Base-by-base conservation (phyloP, 2,329 filamentous ascomycete genomes). In the Hymenoscyphus infarciens region DNA sequence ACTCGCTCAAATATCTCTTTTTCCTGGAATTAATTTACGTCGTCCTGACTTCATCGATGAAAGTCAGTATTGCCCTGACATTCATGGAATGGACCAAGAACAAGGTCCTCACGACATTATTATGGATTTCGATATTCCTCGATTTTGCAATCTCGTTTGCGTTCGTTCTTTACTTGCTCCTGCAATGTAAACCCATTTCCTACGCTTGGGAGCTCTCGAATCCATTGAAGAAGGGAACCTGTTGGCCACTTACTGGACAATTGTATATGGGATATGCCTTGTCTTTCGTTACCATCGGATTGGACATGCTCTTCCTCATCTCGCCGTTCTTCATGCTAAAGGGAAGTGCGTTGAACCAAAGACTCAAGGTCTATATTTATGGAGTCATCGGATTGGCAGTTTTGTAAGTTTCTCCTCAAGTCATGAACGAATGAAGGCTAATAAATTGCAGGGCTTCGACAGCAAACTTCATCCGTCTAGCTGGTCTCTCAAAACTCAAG, bases 301-400 rank as follows among this genome's bases (percentile, higher is more conserved):
- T 69, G 27, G 67, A 69, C 22, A 67, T 68, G 64, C 61, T 69
- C 15, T 66, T 93, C 49, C 80, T 89, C 80, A 95, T 92, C 66
- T 97, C 96, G 92, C 94, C 97, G 72, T 88, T 85, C 86, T 96
- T 96, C 87, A 98, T 92, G 77, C 85, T 85, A 5, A 61, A 61
- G 19, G 61, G 59, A 25, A 56, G 55, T 22, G 55, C 53, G n/a
- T 22, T 63, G 5, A 63, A 62, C 38, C 31, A 16, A 1, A 52
- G 42, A 29, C 16, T 69, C 5, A 69, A 65, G 61, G 59, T 57
- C 6, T 69, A 68, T 49, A 68, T 69, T 19, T 69, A 66, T 59
- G 60, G 59, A 4, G 59, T 69, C 29, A 60, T 68, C 54, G 57
- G 59, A 16, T 35, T 69, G 15, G 67, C 66, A 45, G 61, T 69